Evolutionary conservation across 2,329 filamentous ascomycete species (phyloP).

Genomic region (Diplodia mutila): DNA sequence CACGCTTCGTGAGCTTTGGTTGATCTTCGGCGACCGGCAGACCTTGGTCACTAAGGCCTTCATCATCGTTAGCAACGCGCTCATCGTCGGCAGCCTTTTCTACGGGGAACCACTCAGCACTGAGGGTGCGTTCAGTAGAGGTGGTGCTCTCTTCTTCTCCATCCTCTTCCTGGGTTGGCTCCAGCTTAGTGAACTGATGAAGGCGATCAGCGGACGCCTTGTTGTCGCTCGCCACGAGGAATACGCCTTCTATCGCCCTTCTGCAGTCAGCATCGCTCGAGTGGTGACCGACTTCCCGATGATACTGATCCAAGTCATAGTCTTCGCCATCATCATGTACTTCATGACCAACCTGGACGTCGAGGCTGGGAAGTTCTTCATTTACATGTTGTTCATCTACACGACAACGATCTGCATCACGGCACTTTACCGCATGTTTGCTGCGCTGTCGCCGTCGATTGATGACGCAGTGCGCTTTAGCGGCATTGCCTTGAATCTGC

Average conservation of each 20-base stretch:
- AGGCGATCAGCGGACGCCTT: constrained; percentile 70
- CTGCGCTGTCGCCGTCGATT: constrained; percentile 64
- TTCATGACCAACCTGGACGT: constrained; percentile 65
- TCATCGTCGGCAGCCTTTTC: constrained; percentile 81
- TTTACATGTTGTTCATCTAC: constrained; percentile 67
- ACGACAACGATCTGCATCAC: constrained; percentile 65
- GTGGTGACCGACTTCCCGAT: constrained; percentile 67
- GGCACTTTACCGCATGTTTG: constrained; percentile 68
- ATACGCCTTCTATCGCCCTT: constrained; percentile 72
- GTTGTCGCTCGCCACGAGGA: constrained; percentile 71
- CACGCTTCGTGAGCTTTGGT: constrained; percentile 75
- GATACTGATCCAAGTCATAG: constrained; percentile 60
- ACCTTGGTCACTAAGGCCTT: constrained; percentile 79
- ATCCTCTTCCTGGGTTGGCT: constrained; percentile 71
- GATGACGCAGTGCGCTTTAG: constrained; percentile 69
- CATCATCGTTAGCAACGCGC: constrained; percentile 72
- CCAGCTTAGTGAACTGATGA: constrained; percentile 77
- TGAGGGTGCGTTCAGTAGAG: constrained; percentile 64
- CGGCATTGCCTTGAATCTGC: constrained; percentile 64
- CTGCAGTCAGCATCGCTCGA: constrained; percentile 64
- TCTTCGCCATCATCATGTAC: constrained; percentile 66
- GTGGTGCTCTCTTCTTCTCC: constrained; percentile 68
- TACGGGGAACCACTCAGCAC: constrained; percentile 67
- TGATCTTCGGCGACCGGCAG: constrained; percentile 74
- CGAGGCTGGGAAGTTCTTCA: constrained; percentile 66